Evolutionary conservation across 805 yeast species (phyloP).

Genomic region (Kockiozyma suomiensis): DNA sequence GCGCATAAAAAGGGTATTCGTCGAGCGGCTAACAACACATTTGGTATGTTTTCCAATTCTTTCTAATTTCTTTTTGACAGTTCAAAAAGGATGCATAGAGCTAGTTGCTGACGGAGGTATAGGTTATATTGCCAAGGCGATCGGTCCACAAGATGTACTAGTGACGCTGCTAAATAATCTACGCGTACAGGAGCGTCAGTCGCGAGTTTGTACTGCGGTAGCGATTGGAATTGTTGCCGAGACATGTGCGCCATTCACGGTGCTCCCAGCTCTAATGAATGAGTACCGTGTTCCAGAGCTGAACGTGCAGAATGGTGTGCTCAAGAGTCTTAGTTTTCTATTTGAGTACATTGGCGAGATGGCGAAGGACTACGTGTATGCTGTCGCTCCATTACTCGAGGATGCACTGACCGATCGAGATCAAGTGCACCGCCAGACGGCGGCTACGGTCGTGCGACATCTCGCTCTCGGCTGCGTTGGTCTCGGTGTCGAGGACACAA

Average conservation of each 20-base stretch:
- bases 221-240: slow-evolving; percentile 97
- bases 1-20: slow-evolving; percentile 76
- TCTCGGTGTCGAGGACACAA: slow-evolving; percentile 74
- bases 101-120: background rate
- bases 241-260: slow-evolving; percentile 88
- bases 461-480: slow-evolving; percentile 81
- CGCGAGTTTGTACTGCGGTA: slow-evolving; percentile 95
- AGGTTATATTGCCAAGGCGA: slow-evolving; percentile 73
- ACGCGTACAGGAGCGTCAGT: slow-evolving; percentile 91
- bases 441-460: slow-evolving; percentile 82
- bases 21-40: slow-evolving; percentile 82
- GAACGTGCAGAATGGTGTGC: slow-evolving; percentile 92
- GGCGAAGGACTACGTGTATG: slow-evolving; percentile 79
- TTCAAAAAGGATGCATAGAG: background rate
- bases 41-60: slow-evolving; percentile 58
- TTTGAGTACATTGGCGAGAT: slow-evolving; percentile 87
- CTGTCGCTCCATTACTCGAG: slow-evolving; percentile 75
- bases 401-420: slow-evolving; percentile 91
- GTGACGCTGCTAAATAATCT: slow-evolving; percentile 81
- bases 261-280: slow-evolving; percentile 91
- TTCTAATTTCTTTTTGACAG: background rate
- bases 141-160: slow-evolving; percentile 94
- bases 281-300: slow-evolving; percentile 91
- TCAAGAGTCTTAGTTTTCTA: slow-evolving; percentile 86
- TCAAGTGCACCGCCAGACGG: slow-evolving; percentile 92